A percentile compares a stretch with the other conserved stretches of the same genome.
phyloP scores from a whole-genome alignment of 2,329 filamentous ascomycete genomes.

The Fusarium sp. region DNA sequence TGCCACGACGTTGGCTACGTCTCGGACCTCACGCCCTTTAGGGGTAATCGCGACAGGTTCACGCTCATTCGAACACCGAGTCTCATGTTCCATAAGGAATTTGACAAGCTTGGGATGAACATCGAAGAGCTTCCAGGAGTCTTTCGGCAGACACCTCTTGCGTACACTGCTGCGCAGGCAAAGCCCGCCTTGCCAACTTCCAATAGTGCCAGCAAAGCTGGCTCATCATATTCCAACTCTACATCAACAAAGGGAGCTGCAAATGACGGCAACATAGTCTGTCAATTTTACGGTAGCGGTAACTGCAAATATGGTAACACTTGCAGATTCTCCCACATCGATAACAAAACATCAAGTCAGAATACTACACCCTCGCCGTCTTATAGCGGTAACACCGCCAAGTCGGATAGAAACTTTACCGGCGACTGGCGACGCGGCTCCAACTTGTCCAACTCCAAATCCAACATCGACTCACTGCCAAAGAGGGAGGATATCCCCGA shows the following conservation, averaged over 20 bases:
- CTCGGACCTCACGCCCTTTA: slow-evolving; percentile 64
- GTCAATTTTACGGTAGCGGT: slow-evolving; percentile 34
- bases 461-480: slow-evolving; percentile 29
- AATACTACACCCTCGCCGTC: slow-evolving; percentile 23
- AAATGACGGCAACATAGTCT: slow-evolving; percentile 21
- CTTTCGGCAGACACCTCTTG: slow-evolving; percentile 59
- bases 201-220: neutral
- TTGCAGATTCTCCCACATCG: slow-evolving; percentile 33
- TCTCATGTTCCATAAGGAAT: slow-evolving; percentile 64
- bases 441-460: neutral
- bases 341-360: slow-evolving; percentile 26
- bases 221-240: slow-evolving; percentile 5
- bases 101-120: slow-evolving; percentile 61
- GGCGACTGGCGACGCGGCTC: slow-evolving; percentile 15
- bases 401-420: slow-evolving; percentile 11
- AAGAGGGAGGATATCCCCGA: slow-evolving; percentile 27
- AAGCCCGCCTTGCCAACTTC: slow-evolving; percentile 8
- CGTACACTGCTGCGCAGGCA: slow-evolving; percentile 8
- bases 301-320: slow-evolving; percentile 41
- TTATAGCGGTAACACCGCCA: slow-evolving; percentile 15
- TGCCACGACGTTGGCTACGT: slow-evolving; percentile 67
- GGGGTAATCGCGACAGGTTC: slow-evolving; percentile 60
- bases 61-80: slow-evolving; percentile 62
- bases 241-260: slow-evolving; percentile 4
- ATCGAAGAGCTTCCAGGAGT: slow-evolving; percentile 63